phyloP scores from a whole-genome alignment of 345 rosid genomes.

The Streptanthus diversifolius region DNA sequence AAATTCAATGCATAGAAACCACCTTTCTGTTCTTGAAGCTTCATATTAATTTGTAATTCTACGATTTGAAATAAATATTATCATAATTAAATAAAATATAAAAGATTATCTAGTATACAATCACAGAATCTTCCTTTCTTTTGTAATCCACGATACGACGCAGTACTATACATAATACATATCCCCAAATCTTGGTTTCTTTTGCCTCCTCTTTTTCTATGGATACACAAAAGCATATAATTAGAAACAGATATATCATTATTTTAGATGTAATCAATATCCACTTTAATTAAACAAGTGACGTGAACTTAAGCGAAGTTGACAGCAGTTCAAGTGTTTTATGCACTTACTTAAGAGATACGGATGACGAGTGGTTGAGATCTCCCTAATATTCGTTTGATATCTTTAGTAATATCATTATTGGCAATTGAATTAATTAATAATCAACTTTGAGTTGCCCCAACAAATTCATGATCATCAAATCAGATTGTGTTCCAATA shows the following conservation, averaged over 20 bases:
- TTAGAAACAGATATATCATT: neutral
- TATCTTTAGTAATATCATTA: constrained; percentile 23
- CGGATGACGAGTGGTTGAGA: constrained; percentile 33
- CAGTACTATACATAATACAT: constrained; percentile 6
- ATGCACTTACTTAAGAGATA: constrained; percentile 26
- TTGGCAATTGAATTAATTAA: neutral
- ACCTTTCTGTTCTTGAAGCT: neutral
- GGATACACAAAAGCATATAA: neutral
- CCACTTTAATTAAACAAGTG: neutral
- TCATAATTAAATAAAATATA: neutral
- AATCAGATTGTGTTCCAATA: constrained; percentile 29
- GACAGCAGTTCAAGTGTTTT: constrained; percentile 20
- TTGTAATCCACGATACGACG: constrained; percentile 13
- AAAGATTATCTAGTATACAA: neutral
- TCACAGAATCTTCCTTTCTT: constrained; percentile 7
- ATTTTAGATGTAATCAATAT: neutral
- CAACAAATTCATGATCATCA: constrained; percentile 4
- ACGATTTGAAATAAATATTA: neutral
- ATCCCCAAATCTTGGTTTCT: constrained; percentile 26
- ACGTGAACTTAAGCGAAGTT: constrained; percentile 14
- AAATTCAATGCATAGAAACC: neutral
- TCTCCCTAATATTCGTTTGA: constrained; percentile 31
- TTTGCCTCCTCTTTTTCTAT: constrained; percentile 15
- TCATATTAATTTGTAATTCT: neutral
- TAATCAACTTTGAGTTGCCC: neutral